Conservation (phyloP, 805 yeast genomes). For the Cyberlindnera samutprakarnensis region DNA sequence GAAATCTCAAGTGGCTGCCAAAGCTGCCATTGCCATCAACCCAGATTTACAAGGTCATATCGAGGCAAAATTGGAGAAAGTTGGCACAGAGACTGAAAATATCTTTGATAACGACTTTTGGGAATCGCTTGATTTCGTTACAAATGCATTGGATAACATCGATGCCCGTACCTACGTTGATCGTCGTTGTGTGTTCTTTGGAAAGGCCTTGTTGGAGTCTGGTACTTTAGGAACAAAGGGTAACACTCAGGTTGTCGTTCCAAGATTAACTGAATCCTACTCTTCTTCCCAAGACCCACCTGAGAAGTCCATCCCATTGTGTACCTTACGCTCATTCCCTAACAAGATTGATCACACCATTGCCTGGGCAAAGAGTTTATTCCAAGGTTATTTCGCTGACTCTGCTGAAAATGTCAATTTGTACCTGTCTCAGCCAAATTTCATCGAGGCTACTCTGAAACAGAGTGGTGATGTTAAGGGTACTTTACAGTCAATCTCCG, state of each 20-base stretch:
- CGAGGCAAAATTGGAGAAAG: constrained; percentile 73
- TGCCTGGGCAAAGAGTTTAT: constrained; percentile 96
- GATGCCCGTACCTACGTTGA: constrained; percentile 98
- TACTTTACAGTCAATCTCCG: constrained; percentile 71
- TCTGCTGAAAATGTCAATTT: constrained; percentile 91
- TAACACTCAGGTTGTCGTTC: constrained; percentile 93
- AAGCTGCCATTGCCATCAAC: constrained; percentile 79
- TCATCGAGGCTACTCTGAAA: constrained; percentile 84
- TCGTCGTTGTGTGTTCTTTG: constrained; percentile 89
- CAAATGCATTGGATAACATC: constrained; percentile 94
- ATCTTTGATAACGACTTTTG: constrained; percentile 83
- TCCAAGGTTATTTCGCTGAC: constrained; percentile 86
- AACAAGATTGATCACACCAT: constrained; percentile 97
- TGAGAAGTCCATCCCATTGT: constrained; percentile 92
- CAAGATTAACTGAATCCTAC: constrained; percentile 89
- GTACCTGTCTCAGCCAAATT: constrained; percentile 86
- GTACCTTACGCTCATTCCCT: constrained; percentile 97
- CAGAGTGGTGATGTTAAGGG: constrained; percentile 90
- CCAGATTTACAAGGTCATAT: constrained; percentile 76
- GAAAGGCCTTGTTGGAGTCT: constrained; percentile 86
- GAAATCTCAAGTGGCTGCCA: constrained; percentile 86
- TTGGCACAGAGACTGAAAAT: constrained; percentile 87
- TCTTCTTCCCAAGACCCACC: constrained; percentile 98
- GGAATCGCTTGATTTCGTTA: constrained; percentile 77
- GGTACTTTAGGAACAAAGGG: constrained; percentile 99